These are phyloP conservation scores for Gymnopilus junonius DNA, from an alignment of 768 basidiomycete genomes.

Conservation along the genomic window DNA sequence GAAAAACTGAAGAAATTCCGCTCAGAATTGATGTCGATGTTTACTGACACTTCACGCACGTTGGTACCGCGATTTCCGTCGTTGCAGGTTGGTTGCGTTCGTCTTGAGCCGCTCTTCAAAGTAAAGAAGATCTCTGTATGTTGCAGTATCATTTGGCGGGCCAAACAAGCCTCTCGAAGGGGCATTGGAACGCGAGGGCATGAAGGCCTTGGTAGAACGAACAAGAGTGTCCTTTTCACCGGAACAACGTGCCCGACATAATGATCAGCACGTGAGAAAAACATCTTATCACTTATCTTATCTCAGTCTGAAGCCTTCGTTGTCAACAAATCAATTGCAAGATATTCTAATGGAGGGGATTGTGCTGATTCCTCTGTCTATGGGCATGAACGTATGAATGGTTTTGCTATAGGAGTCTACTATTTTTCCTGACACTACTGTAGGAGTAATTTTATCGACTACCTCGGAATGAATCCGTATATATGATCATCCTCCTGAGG, in stretches of 20 bases:
- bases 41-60: conserved; percentile 46
- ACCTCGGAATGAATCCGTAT: too few relatives aligned
- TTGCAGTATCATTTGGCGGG: conserved; percentile 76
- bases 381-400: too few relatives aligned
- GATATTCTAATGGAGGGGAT: too few relatives aligned
- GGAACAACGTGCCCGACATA: neutral
- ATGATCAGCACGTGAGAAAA: too few relatives aligned
- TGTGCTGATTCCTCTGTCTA: too few relatives aligned
- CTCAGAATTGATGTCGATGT: conserved; percentile 18
- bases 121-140: conserved; percentile 85
- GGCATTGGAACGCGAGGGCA: conserved; percentile 42
- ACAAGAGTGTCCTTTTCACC: neutral
- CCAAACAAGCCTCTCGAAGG: conserved; percentile 38
- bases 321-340: too few relatives aligned
- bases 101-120: conserved; percentile 98
- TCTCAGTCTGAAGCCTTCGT: too few relatives aligned
- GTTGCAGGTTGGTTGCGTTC: conserved; percentile 81
- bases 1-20: conserved; percentile 60
- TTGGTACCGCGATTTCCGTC: conserved; percentile 83
- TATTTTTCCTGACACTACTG: too few relatives aligned
- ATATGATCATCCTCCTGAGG: too few relatives aligned
- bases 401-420: too few relatives aligned
- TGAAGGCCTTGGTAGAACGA: conserved; percentile 15
- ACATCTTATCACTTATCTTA: too few relatives aligned
- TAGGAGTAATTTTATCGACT: too few relatives aligned